phyloP scores from a whole-genome alignment of 2,329 filamentous ascomycete species.

The Fusarium floridanum region DNA sequence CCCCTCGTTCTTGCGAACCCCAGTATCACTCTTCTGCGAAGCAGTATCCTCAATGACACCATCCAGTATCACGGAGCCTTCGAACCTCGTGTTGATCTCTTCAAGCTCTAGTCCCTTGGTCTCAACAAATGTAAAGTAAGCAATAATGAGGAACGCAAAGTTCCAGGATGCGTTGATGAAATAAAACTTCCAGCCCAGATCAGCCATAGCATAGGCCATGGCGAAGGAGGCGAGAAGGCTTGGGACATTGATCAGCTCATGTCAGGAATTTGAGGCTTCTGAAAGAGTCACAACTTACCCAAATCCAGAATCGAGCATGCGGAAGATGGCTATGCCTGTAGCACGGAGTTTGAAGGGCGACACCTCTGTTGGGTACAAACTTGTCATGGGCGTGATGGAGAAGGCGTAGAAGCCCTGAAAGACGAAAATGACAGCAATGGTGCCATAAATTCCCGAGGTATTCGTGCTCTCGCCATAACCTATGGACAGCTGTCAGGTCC shows the following conservation, averaged over 20 bases:
- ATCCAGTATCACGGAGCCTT: background rate
- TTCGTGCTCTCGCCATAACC: constrained; percentile 46
- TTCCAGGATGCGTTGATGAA: constrained; percentile 49
- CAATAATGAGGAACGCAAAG: constrained; percentile 42
- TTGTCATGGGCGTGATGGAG: constrained; percentile 51
- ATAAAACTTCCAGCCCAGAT: constrained; percentile 50
- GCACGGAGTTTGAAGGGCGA: constrained; percentile 50
- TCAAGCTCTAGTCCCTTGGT: constrained; percentile 48
- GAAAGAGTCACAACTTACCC: constrained; percentile 38
- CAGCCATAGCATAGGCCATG: constrained; percentile 48
- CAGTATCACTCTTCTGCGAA: background rate
- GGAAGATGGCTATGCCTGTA: constrained; percentile 48
- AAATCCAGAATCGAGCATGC: constrained; percentile 45
- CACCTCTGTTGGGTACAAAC: constrained; percentile 51
- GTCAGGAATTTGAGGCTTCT: background rate
- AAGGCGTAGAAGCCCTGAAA: constrained; percentile 52
- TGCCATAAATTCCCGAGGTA: constrained; percentile 55
- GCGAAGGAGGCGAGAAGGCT: constrained; percentile 46
- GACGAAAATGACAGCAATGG: constrained; percentile 52
- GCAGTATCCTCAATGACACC: background rate
- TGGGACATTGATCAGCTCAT: background rate
- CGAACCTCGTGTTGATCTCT: constrained; percentile 45
- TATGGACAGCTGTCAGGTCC: background rate
- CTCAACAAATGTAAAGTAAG: constrained; percentile 46
- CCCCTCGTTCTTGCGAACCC: background rate